Base-by-base conservation (phyloP, 148 eudicot genomes). In the Rhododendron williamsianum region DNA sequence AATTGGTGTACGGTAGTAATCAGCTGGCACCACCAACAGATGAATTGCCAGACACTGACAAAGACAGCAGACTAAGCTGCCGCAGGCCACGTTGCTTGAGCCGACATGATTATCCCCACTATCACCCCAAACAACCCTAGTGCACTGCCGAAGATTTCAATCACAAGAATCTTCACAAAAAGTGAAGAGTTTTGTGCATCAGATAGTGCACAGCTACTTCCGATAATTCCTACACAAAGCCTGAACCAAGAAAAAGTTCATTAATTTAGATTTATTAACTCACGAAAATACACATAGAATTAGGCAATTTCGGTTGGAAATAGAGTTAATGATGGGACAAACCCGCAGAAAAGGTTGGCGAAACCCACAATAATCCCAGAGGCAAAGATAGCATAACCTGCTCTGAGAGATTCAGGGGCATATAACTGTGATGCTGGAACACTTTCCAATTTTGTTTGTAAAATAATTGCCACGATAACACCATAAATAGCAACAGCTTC, bases 401-500 rank as follows among this genome's bases (percentile, higher is more conserved):
- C 99, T 92, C 99, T 91, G 41, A 97, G 90, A 58, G 99, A 94
- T 89, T 97, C 98, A 0, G 98, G 91, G 63, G 84, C 92, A 83
- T 95, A 91, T 35, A 97, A 78, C 86, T 89, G 90, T 78, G 96
- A 88, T 16, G 90, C 19, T 81, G 98, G 98, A 73, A 97, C 99
- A 86, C 96, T 97, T 88, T 97, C 98, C 86, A 97, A 88, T 88
- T 95, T 97, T 43, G 98, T 97, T 90, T 97, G 99, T 87, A 95
- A 91, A 87, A 97, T 97, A 89, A 97, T 97, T 48, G 99, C 99
- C 88, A 95, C 99, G 60, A 95, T 97, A 87, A 97, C 99, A 56
- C 99, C 99, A 88, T 97, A 97, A 86, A 95, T 97, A 79, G 99
- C 99, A 89, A 97, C 99, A 86, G 98, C 99, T 92, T 95, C 98